Percentiles rank a stretch among this genome's conserved stretches.
These are phyloP conservation scores for Phytophthora colocasiae DNA, from an alignment of 352 stramenopile species.

Conservation along the genomic window DNA sequence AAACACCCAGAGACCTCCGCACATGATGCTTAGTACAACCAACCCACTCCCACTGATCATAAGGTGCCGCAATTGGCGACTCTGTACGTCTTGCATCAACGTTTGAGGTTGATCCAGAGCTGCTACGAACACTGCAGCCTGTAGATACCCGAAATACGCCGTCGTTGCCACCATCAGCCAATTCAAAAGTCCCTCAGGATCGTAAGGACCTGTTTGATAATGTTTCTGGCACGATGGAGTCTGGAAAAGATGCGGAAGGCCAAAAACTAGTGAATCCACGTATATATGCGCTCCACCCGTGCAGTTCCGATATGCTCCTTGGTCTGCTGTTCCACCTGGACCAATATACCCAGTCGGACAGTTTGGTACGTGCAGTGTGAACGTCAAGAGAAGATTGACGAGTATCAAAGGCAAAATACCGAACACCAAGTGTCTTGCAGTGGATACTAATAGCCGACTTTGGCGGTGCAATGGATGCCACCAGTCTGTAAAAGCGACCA, in stretches of 20 bases:
- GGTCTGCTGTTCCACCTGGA: constrained; percentile 61
- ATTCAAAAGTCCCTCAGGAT: constrained; percentile 84
- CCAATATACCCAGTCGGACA: constrained; percentile 82
- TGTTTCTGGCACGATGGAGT: constrained; percentile 60
- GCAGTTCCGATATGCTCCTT: constrained; percentile 58
- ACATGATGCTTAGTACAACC: constrained; percentile 8
- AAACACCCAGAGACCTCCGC: constrained; percentile 38
- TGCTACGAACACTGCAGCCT: constrained; percentile 39
- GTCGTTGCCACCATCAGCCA: constrained; percentile 73
- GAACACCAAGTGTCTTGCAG: constrained; percentile 32
- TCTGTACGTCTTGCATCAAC: constrained; percentile 1
- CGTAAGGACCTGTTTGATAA: constrained; percentile 70
- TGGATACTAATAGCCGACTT: not conserved
- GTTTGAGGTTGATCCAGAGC: not conserved
- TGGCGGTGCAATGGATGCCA: constrained; percentile 3
- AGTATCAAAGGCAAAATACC: constrained; percentile 47
- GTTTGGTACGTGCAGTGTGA: constrained; percentile 60
- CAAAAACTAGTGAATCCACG: constrained; percentile 73
- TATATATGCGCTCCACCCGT: constrained; percentile 82
- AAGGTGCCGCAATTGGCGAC: constrained; percentile 6
- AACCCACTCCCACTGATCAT: constrained; percentile 20
- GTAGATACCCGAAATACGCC: constrained; percentile 71
- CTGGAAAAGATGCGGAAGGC: constrained; percentile 64
- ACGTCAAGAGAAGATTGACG: constrained; percentile 62
- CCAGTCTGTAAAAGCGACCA: constrained; percentile 33